phyloP scores from a whole-genome alignment of 1,139 yeast species.

The Hansenula lynferdii region DNA sequence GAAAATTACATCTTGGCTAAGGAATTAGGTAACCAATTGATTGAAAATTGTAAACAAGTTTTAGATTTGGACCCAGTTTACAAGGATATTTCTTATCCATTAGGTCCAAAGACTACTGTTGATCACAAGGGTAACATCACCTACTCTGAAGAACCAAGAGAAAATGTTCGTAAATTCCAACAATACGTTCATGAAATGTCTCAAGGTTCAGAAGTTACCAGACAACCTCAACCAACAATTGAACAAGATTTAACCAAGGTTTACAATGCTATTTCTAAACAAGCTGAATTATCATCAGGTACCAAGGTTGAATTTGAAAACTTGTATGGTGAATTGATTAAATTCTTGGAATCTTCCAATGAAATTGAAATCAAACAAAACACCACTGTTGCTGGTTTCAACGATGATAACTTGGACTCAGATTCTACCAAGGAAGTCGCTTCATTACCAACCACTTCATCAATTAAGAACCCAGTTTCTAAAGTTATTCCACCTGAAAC shows the following conservation, averaged over 20 bases:
- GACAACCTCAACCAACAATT: conserved; percentile 60
- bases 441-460: conserved; percentile 68
- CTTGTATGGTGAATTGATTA: conserved; percentile 72
- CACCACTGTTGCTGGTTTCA: conserved; percentile 34
- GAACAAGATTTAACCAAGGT: conserved; percentile 80
- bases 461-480: conserved; percentile 70
- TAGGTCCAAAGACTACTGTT: conserved; percentile 90
- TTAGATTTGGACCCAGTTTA: conserved; percentile 79
- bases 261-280: conserved; percentile 75
- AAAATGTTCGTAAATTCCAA: conserved; percentile 89
- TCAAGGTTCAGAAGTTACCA: conserved; percentile 84
- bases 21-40: conserved; percentile 85
- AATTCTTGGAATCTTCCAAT: conserved; percentile 63
- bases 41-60: conserved; percentile 93
- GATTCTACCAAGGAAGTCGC: conserved; percentile 78
- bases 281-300: conserved; percentile 47
- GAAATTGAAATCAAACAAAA: conserved; percentile 49
- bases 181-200: conserved; percentile 98
- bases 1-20: conserved; percentile 86
- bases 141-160: conserved; percentile 83
- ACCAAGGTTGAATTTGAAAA: conserved; percentile 76
- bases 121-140: conserved; percentile 84
- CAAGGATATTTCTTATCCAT: conserved; percentile 91
- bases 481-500: conserved; percentile 76
- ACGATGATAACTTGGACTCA: conserved; percentile 43